Percentiles rank a stretch among this genome's conserved stretches.
Conservation (phyloP, 306 rosid species). For the Alnus rubra region DNA sequence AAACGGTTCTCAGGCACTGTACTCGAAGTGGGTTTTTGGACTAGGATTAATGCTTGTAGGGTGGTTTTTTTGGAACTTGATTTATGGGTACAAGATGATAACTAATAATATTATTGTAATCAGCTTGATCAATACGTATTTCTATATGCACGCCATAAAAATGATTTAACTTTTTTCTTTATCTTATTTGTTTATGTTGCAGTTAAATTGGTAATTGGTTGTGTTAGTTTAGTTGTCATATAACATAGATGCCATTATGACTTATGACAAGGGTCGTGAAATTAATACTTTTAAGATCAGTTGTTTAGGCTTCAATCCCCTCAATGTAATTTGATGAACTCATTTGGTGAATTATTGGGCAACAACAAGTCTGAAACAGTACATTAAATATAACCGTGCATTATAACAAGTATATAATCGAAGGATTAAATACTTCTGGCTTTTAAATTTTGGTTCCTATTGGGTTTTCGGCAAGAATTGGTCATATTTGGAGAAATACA, state of each 20-base stretch:
- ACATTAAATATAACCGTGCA: not conserved
- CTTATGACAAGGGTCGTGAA: not conserved
- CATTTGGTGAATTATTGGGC: not conserved
- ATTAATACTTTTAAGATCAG: not conserved
- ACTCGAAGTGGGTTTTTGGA: not conserved
- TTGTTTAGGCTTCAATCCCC: not conserved
- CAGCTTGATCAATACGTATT: not conserved
- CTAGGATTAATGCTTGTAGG: not conserved
- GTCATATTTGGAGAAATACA: not conserved
- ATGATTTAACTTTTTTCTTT: not conserved
- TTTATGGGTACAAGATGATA: not conserved
- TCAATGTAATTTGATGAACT: not conserved
- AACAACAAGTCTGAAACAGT: not conserved
- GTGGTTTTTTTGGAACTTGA: not conserved
- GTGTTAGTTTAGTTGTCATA: not conserved
- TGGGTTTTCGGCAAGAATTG: not conserved
- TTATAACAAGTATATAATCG: not conserved
- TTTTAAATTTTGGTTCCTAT: not conserved
- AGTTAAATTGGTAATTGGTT: not conserved
- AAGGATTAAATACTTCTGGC: not conserved
- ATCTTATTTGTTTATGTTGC: not conserved
- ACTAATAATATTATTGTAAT: not conserved
- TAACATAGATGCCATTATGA: not conserved
- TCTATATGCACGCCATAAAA: not conserved
- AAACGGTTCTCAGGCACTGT: slow-evolving; percentile 1